Base-by-base conservation (phyloP, 306 rosid species). In the Acmispon strigosus region DNA sequence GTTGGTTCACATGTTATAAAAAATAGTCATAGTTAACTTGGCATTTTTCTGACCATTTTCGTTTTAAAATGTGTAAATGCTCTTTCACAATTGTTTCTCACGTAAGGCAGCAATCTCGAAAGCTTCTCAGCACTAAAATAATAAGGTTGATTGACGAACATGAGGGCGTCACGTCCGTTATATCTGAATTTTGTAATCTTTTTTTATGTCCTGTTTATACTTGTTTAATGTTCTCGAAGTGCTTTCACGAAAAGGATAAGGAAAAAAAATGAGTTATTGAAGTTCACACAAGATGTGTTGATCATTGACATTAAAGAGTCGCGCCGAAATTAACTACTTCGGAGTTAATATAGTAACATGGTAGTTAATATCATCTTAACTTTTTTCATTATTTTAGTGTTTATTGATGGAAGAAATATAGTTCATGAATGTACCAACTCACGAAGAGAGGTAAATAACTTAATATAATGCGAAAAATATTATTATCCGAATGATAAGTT, bases 321-420 rank as follows among this genome's bases (percentile, higher is more conserved):
- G 69, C 77, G 32, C 77, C 70, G 64, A 73, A 77, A 48, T 77
- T 56, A 67, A 62, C 70, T 59, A 56, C 60, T 73, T 76, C 10
- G 41, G 53, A 32, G 10, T 39, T 17, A 53, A 24, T 22, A 1
- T 50, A 41, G 10, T 34, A 54, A 47, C 41, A 55, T 48, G 50
- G 49, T 51, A 50, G 66, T 55, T 71, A 22, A 36, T 47, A 51
- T 48, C 76, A 81, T 76, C 76, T 76, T 70, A 81, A 72, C 57
- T 72, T n/a, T n/a, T n/a, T n/a, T n/a, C n/a, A n/a, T n/a, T n/a
- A n/a, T n/a, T n/a, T n/a, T n/a, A n/a, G n/a, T n/a, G n/a, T n/a
- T n/a, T n/a, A n/a, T n/a, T n/a, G n/a, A n/a, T n/a, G n/a, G n/a
- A n/a, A n/a, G n/a, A n/a, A n/a, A n/a, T n/a, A n/a, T n/a, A n/a